Evolutionary conservation across 768 basidiomycete genomes (phyloP).

Genomic region (Tricholoma sp.): DNA sequence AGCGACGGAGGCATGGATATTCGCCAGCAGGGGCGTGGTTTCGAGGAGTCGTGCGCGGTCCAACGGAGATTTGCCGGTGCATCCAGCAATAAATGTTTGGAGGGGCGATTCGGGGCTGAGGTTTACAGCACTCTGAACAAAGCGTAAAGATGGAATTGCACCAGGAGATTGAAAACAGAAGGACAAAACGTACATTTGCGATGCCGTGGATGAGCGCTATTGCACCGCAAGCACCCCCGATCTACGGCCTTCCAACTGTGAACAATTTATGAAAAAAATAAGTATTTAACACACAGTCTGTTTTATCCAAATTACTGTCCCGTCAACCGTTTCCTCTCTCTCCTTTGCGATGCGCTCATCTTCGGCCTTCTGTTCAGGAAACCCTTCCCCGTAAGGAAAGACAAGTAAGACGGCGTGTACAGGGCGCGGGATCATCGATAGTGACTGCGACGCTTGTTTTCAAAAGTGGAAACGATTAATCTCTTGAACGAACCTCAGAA

Average conservation of each 20-base stretch:
- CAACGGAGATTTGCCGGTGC: constrained; percentile 64
- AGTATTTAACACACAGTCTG: constrained; percentile 78
- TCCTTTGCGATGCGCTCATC: no score
- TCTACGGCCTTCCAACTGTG: constrained; percentile 33
- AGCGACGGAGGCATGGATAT: constrained; percentile 72
- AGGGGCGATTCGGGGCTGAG: constrained; percentile 56
- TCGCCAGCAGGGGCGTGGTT: constrained; percentile 67
- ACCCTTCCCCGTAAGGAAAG: no score
- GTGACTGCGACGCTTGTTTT: constrained; percentile 39
- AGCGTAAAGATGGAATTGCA: no score
- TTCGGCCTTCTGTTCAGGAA: no score
- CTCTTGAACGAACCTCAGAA: constrained; percentile 51
- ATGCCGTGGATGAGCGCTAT: constrained; percentile 83
- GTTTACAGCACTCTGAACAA: constrained; percentile 39
- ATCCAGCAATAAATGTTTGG: constrained; percentile 59
- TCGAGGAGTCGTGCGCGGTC: constrained; percentile 76
- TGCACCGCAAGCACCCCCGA: constrained; percentile 82
- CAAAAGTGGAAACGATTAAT: no score
- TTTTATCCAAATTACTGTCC: constrained; percentile 80
- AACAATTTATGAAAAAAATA: not conserved
- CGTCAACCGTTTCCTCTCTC: no score
- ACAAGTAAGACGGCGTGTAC: constrained; percentile 82
- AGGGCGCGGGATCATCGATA: constrained; percentile 63
- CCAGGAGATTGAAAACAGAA: no score
- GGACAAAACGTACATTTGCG: constrained; percentile 75